Base-by-base conservation (phyloP, 1,139 yeast species). In the Yamadazyma trypodendri region DNA sequence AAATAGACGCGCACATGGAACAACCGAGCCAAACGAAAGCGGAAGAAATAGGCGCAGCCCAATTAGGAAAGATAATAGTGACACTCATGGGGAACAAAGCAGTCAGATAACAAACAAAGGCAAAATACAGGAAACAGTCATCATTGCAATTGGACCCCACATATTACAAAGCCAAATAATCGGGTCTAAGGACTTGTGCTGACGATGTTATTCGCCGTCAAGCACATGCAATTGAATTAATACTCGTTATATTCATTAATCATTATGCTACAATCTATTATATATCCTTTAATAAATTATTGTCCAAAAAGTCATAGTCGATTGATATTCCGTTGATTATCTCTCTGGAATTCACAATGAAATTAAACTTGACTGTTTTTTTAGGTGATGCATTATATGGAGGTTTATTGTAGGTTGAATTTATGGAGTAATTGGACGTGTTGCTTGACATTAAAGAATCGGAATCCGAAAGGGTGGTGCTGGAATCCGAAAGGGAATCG, bases 261-360 rank as follows among this genome's bases (percentile, higher is more conserved):
- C 36, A 22, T 34, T 34, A 34, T 18, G 28, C 25, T 32, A 17
- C 20, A 24, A 7, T 23, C 6, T 12, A 24, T 24, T 12, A 27
- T 15, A 15, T 16, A 27, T 38, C 40, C 17, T 38, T 33, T 23
- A 48, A 28, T 13, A 49, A 36, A 16, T 43, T 32, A 30, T 63
- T 59, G 49, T 70, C 76, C 42, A 71, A 57, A 44, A 63, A 68
- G 46, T 67, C 68, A 48, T 70, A 71, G 48, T 71, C 77, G 39
- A 68, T 61, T 22, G 64, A 55, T 34, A 61, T 63, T 31, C 72
- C 74, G 43, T 68, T 67, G 35, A 70, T 61, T 36, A 63, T 63
- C 50, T 71, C 77, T 40, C 77, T 55, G 10, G 72, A 63, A 40
- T 61, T 65, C 25, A 71, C 60, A 35, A 69, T 63, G 51, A 63